Conservation (phyloP, 1,139 yeast genomes). For the Saccharomyces hybrid region DNA sequence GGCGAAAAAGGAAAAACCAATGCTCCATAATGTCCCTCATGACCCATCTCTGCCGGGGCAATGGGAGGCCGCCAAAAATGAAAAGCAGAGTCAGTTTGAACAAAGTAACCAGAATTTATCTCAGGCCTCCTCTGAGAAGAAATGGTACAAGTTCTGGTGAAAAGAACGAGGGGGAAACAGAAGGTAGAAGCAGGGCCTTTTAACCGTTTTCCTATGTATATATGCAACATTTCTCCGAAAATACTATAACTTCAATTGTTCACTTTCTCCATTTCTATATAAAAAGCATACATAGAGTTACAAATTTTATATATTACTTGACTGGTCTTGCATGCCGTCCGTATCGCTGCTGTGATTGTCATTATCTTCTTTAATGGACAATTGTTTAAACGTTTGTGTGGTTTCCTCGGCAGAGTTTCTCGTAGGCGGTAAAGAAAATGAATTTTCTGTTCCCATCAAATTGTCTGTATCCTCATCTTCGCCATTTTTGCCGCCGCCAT, state of each 20-base stretch:
- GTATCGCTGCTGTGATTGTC: conserved; percentile 6
- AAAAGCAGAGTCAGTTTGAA: conserved; percentile 3
- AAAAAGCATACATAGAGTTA: background rate
- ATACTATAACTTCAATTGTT: background rate
- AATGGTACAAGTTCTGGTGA: conserved; percentile 31
- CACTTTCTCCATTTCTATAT: conserved; percentile 1
- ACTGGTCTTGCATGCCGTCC: conserved; percentile 8
- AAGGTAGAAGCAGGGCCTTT: background rate
- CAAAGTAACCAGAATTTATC: conserved; percentile 5
- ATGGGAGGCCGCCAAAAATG: conserved; percentile 18
- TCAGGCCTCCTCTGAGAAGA: conserved; percentile 5
- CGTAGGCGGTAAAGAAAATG: conserved; percentile 17
- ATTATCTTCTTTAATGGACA: background rate
- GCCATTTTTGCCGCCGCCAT: conserved; percentile 7
- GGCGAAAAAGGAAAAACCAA: conserved; percentile 38
- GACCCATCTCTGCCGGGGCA: conserved; percentile 16
- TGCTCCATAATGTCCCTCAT: conserved; percentile 26
- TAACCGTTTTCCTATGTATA: conserved; percentile 1
- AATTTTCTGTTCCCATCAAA: conserved; percentile 10
- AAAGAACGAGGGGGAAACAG: background rate
- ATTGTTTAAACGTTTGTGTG: background rate
- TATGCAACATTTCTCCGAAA: background rate
- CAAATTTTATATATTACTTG: background rate
- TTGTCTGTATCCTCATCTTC: conserved; percentile 7
- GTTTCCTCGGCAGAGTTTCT: conserved; percentile 5